Conservation (phyloP, 2,329 filamentous ascomycete genomes). For the Talaromyces amestolkiae region DNA sequence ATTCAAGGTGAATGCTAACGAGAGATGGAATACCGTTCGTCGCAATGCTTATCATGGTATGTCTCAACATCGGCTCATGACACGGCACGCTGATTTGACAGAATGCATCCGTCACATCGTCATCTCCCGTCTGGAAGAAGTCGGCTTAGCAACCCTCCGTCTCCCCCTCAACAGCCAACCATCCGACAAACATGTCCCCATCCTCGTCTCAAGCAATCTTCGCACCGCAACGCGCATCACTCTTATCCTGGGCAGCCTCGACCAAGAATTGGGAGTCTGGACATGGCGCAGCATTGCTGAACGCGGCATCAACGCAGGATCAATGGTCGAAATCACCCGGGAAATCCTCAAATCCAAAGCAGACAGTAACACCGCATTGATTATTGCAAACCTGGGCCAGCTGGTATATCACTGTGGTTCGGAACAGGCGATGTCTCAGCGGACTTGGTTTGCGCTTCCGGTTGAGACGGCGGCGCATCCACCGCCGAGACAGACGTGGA, state of each 20-base stretch:
- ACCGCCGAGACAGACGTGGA: slow-evolving; percentile 49
- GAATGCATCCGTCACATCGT: slow-evolving; percentile 64
- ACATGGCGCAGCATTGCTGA: slow-evolving; percentile 65
- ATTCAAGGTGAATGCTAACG: slow-evolving; percentile 69
- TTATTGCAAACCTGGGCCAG: slow-evolving; percentile 77
- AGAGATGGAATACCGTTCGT: slow-evolving; percentile 74
- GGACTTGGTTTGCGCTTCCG: slow-evolving; percentile 58
- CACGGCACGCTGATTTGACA: slow-evolving; percentile 33
- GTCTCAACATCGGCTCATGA: background rate
- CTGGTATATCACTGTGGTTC: slow-evolving; percentile 70
- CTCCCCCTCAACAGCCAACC: slow-evolving; percentile 58
- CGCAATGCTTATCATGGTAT: slow-evolving; percentile 71
- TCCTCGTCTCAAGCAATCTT: slow-evolving; percentile 63
- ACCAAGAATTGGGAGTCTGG: slow-evolving; percentile 71
- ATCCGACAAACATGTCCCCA: slow-evolving; percentile 61
- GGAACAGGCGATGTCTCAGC: slow-evolving; percentile 58
- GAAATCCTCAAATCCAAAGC: slow-evolving; percentile 34
- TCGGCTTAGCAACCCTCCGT: slow-evolving; percentile 59
- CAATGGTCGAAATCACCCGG: slow-evolving; percentile 62
- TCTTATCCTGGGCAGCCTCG: slow-evolving; percentile 69
- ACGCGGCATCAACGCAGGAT: slow-evolving; percentile 69
- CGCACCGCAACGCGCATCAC: slow-evolving; percentile 61
- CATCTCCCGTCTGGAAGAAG: slow-evolving; percentile 57
- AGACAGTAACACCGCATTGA: slow-evolving; percentile 44
- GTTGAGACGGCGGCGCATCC: slow-evolving; percentile 62